These are phyloP conservation scores for Globisporangium paddicum DNA, from an alignment of 352 stramenopile species.

Conservation along the genomic window DNA sequence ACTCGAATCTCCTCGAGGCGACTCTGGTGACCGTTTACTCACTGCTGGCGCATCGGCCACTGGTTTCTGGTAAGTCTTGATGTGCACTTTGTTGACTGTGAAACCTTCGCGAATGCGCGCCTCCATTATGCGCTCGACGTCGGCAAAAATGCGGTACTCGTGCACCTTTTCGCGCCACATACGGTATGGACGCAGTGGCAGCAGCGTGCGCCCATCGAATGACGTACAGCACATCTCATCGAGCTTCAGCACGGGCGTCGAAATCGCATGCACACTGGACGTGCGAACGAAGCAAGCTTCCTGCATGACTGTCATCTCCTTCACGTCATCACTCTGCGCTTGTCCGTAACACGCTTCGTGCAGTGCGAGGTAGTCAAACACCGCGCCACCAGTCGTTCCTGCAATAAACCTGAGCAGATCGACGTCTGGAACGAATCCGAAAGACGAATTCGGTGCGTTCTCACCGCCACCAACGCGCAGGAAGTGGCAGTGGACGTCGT, in stretches of 20 bases:
- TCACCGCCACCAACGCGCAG: slow-evolving; percentile 57
- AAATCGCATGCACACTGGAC: slow-evolving; percentile 68
- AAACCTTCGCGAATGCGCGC: slow-evolving; percentile 81
- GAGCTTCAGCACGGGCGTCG: slow-evolving; percentile 57
- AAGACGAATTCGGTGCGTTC: slow-evolving; percentile 61
- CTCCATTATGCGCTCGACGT: slow-evolving; percentile 78
- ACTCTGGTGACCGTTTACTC: slow-evolving; percentile 11
- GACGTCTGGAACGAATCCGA: slow-evolving; percentile 82
- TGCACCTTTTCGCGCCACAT: slow-evolving; percentile 88
- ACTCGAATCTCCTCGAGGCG: neutral
- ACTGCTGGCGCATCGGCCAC: slow-evolving; percentile 10
- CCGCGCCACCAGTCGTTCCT: slow-evolving; percentile 54
- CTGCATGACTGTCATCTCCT: slow-evolving; percentile 63
- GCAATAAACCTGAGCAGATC: slow-evolving; percentile 77
- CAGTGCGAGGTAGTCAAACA: slow-evolving; percentile 63
- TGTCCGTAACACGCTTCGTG: slow-evolving; percentile 46
- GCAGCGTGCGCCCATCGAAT: slow-evolving; percentile 55
- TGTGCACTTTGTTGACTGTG: slow-evolving; percentile 72
- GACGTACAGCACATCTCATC: slow-evolving; percentile 65
- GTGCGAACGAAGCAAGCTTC: slow-evolving; percentile 53
- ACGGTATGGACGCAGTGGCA: slow-evolving; percentile 70
- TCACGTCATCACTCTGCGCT: slow-evolving; percentile 23
- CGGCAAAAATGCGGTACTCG: slow-evolving; percentile 82
- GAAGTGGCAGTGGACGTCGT: slow-evolving; percentile 86
- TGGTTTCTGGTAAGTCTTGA: slow-evolving; percentile 44